phyloP scores from a whole-genome alignment of 805 yeast genomes.

The Hermanozyma aechmeae region DNA sequence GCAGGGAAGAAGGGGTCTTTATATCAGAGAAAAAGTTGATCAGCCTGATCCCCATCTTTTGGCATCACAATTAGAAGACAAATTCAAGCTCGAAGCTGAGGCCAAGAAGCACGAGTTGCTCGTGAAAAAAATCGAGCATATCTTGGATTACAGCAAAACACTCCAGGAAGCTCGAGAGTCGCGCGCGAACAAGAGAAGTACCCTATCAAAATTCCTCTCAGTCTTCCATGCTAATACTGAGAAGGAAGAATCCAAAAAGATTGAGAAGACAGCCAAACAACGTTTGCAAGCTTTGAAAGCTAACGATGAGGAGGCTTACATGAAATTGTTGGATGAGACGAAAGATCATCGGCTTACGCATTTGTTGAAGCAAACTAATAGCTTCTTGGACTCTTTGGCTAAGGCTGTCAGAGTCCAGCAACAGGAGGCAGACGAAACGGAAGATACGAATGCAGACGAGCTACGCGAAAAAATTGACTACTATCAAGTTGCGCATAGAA shows the following conservation, averaged over 20 bases:
- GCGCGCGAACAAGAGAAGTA: too few species aligned
- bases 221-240: conserved; percentile 52
- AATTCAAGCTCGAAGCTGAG: conserved; percentile 49
- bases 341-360: conserved; percentile 84
- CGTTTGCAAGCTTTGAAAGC: conserved; percentile 82
- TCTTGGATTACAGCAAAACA: conserved; percentile 13
- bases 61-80: conserved; percentile 69
- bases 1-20: conserved; percentile 62
- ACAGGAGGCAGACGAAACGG: conserved; percentile 36
- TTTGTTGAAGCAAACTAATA: conserved; percentile 69
- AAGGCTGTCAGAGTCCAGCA: conserved; percentile 76
- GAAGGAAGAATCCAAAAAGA: conserved; percentile 65
- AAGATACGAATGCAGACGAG: conserved; percentile 39
- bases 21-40: conserved; percentile 58
- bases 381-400: conserved; percentile 68
- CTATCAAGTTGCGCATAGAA: conserved; percentile 72
- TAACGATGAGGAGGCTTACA: conserved; percentile 82
- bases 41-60: conserved; percentile 68
- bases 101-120: conserved; percentile 44
- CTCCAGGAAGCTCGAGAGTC: too few species aligned
- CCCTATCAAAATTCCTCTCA: too few species aligned
- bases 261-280: conserved; percentile 77
- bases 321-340: conserved; percentile 75
- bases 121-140: conserved; percentile 34
- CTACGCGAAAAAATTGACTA: conserved; percentile 63